These are phyloP conservation scores for Mortierella sp. DNA, from an alignment of 371 early-diverging fungal species.

Conservation along the genomic window DNA sequence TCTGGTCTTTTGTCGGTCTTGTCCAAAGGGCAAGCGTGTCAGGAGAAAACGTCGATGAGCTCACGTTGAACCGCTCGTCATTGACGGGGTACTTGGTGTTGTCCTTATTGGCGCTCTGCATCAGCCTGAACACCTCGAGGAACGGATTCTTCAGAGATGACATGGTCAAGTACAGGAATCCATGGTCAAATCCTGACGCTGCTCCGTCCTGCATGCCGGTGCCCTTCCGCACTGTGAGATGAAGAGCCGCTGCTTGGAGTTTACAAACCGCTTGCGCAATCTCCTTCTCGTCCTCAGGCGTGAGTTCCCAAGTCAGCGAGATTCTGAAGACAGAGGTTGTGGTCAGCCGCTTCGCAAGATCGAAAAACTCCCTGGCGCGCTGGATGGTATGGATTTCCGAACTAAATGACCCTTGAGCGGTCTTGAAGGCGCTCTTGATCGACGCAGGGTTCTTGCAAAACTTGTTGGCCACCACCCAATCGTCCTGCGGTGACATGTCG, in stretches of 20 bases:
- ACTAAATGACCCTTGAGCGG: neutral
- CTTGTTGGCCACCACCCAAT: slow-evolving; percentile 3
- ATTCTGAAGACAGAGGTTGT: slow-evolving; percentile 19
- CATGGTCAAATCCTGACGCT: neutral
- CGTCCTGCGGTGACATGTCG: slow-evolving; percentile 14
- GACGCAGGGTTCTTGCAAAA: slow-evolving; percentile 24
- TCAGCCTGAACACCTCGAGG: neutral
- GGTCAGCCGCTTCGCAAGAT: slow-evolving; percentile 25
- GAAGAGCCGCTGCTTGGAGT: slow-evolving; percentile 26
- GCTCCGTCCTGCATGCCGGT: neutral
- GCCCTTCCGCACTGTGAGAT: slow-evolving; percentile 15
- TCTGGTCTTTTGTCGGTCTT: neutral
- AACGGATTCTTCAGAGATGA: neutral
- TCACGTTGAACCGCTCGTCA: neutral
- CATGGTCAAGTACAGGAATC: neutral
- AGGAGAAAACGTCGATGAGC: neutral
- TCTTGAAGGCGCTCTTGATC: slow-evolving; percentile 9
- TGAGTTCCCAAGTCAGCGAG: slow-evolving; percentile 38
- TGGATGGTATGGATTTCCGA: neutral
- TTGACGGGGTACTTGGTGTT: neutral
- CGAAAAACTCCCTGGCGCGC: slow-evolving; percentile 18
- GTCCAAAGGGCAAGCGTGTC: neutral
- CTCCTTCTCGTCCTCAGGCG: slow-evolving; percentile 32
- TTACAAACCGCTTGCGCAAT: slow-evolving; percentile 23
- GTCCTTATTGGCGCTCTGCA: neutral